Evolutionary conservation across 2,329 filamentous ascomycete species (phyloP), one percentile per base, ranked within the genome.

Genomic region (Thielaviopsis cerberus): DNA sequence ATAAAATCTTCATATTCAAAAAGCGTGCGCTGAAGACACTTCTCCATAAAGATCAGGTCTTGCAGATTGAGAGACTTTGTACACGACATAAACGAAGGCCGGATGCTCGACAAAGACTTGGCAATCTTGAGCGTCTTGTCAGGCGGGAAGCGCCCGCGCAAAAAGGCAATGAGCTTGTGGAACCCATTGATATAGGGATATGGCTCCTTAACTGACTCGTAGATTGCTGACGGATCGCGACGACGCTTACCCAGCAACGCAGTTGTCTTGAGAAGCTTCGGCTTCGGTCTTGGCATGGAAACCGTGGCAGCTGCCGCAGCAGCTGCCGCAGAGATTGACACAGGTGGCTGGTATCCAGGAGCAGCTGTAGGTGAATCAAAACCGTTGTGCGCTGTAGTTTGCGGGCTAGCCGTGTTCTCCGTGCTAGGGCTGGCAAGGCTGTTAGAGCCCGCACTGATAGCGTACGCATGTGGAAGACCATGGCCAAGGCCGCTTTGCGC

Each of bases 41-140:
- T 94, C 69, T 98, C 92, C 86, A 95, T 95, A 69, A 97, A 96
- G 23, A 98, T 83, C 26, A 97, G 75, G 69, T 98, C 92, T 65
- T 92, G 85, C 20, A 83, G 77, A 63, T 88, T 90, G 61, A 97
- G 74, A n/a, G 88, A 89, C 65, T 87, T 86, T 22, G 88, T 94
- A 62, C 88, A 94, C 11, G 89, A 84, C 62, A 97, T 91, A 67
- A 98, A 92, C 0, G 89, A 92, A 1, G 92, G 91, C 7, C 92
- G 84, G 64, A 96, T 94, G 51, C 86, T 88, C 6, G 88, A 85
- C 56, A 98, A 77, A 0, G 90, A 85, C 71, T 90, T 88, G 60
- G 88, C 89, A 63, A 96, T 94, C 59, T 84, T 82, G 24, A 91
- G 70, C 0, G 85, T 84, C 70, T 90, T 90, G 63, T 82, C 82